Conservation (phyloP, 441 rosid species). For the Corymbia calophylla region DNA sequence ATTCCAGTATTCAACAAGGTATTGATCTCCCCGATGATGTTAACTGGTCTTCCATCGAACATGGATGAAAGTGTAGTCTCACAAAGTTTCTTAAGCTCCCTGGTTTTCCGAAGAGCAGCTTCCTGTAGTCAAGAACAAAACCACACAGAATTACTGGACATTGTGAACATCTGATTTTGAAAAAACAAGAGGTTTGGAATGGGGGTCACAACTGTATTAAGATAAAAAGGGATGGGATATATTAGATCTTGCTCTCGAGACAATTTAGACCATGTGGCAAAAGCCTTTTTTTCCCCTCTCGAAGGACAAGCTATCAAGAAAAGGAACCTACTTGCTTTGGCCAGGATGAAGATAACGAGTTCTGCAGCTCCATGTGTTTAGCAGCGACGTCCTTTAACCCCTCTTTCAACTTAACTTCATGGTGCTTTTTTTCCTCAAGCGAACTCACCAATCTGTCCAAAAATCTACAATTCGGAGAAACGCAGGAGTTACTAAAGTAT, state of each 20-base stretch:
- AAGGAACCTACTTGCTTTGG: conserved; percentile 67
- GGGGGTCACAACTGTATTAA: neutral
- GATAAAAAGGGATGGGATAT: neutral
- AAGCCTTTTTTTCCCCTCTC: neutral
- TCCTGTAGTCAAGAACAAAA: conserved; percentile 42
- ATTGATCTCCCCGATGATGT: conserved; percentile 93
- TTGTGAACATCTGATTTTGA: neutral
- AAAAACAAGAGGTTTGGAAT: neutral
- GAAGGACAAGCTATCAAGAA: neutral
- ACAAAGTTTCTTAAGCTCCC: conserved; percentile 82
- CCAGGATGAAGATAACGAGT: conserved; percentile 85
- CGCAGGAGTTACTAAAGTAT: neutral
- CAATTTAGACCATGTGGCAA: neutral
- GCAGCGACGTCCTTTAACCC: conserved; percentile 74
- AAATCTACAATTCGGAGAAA: conserved; percentile 42
- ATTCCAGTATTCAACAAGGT: conserved; percentile 61
- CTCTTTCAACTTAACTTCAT: conserved; percentile 70
- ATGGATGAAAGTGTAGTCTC: conserved; percentile 79
- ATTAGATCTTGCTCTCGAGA: neutral
- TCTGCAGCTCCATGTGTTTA: conserved; percentile 88
- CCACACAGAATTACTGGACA: neutral
- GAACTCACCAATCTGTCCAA: conserved; percentile 77
- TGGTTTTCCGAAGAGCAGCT: conserved; percentile 70
- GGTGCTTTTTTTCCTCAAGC: conserved; percentile 88
- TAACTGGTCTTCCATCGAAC: conserved; percentile 95